phyloP scores from a whole-genome alignment of 352 stramenopile species.

The Pythium vanterpoolii region DNA sequence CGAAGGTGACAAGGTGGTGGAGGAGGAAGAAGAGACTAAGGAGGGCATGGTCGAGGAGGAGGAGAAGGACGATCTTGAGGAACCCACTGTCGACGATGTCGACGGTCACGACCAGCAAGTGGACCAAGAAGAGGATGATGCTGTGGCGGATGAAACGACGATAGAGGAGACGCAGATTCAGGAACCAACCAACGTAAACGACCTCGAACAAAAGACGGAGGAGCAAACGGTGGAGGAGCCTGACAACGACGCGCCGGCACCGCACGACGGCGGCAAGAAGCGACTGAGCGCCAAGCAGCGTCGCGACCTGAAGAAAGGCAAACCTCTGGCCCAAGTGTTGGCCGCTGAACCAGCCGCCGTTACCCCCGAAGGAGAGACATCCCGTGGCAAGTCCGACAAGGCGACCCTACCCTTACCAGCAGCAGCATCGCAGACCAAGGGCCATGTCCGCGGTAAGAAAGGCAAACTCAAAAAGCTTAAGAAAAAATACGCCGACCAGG shows the following conservation, averaged over 20 bases:
- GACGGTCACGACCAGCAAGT: neutral
- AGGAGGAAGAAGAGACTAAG: constrained; percentile 16
- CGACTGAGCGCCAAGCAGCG: constrained; percentile 68
- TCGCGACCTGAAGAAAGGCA: constrained; percentile 73
- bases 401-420: constrained; percentile 11
- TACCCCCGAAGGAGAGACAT: constrained; percentile 10
- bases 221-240: neutral
- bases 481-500: constrained; percentile 96
- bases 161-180: neutral
- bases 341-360: neutral
- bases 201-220: neutral
- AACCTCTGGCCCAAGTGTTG: constrained; percentile 14
- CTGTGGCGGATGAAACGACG: neutral
- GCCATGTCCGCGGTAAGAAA: constrained; percentile 89
- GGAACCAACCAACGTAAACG: neutral
- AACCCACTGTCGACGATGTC: too few species aligned
- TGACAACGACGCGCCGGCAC: constrained; percentile 4
- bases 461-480: constrained; percentile 94
- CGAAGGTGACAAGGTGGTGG: constrained; percentile 4
- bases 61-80: neutral
- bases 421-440: constrained; percentile 11
- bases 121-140: constrained; percentile 2
- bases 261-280: constrained; percentile 42
- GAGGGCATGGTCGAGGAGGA: constrained; percentile 15
- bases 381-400: constrained; percentile 32